Percentiles rank a stretch among this genome's conserved stretches.
Conservation (phyloP, 805 yeast genomes). For the Candida qinlingensis region DNA sequence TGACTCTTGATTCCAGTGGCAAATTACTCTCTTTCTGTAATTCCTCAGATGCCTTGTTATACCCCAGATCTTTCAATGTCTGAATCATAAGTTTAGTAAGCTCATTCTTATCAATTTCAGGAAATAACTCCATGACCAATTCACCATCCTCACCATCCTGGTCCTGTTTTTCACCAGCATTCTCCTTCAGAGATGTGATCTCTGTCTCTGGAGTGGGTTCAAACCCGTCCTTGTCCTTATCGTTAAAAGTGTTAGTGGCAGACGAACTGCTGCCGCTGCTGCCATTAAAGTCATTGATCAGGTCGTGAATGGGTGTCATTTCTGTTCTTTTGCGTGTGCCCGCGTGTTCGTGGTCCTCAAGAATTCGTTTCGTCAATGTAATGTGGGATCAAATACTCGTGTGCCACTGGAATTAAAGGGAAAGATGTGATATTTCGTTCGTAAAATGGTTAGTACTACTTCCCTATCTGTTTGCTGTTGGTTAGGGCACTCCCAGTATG, state of each 20-base stretch:
- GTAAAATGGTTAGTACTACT: no score
- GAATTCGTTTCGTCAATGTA: no score
- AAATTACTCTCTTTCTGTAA: slow-evolving; percentile 38
- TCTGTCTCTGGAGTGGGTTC: neutral
- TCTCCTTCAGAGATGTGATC: neutral
- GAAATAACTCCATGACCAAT: slow-evolving; percentile 9
- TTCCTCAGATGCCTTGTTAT: slow-evolving; percentile 30
- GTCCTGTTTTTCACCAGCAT: no score
- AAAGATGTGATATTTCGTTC: no score
- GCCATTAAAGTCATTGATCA: slow-evolving; percentile 3
- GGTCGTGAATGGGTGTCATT: slow-evolving; percentile 18
- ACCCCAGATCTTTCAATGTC: slow-evolving; percentile 45
- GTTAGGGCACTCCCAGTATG: no score
- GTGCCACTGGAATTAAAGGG: no score
- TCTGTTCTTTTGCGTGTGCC: neutral
- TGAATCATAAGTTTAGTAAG: slow-evolving; percentile 46
- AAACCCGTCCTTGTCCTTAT: no score
- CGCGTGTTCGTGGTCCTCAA: no score
- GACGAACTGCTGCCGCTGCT: neutral
- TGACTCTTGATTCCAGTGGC: slow-evolving; percentile 37
- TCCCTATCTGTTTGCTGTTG: no score
- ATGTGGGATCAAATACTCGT: no score
- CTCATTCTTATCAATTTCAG: slow-evolving; percentile 27
- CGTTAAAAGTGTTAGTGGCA: no score
- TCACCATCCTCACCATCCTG: neutral